Evolutionary conservation across 805 yeast genomes (phyloP), one percentile per base, ranked within the genome.

Genomic region (Trichomonascus vanleenenianus): DNA sequence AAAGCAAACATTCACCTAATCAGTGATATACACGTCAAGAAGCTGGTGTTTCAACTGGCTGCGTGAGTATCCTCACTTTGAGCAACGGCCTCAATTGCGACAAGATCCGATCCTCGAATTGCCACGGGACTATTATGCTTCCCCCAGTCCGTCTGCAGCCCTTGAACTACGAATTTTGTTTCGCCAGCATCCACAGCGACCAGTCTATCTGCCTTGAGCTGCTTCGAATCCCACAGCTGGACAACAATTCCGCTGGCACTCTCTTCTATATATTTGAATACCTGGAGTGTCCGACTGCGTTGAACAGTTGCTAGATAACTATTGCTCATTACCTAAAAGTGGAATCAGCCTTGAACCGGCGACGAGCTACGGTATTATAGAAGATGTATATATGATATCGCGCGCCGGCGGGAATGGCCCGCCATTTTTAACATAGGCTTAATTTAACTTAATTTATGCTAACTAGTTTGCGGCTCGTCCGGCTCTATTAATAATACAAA

Each of bases 111-210:
- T 14, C 48, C 48, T 35, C 58, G 37, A 9, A 55, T 18, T 5
- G 47, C 51, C 10, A 50, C 49, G 11, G 47, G 44, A 4, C 38
- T 30, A 3, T 27, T 18, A 10, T 44, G 37, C 4, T 10, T 39
- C 8, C 58, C 58, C 55, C 56, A 55, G 38, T 44, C 48, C 6
- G 58, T 55, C 8, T 34, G 37, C 25, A 54, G 41, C 9, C 48
- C 49, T 36, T 41, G 15, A 16, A 55, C 25, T 12, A 48, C 48
- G 35, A 51, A 42, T 39, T 54, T 53, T 22, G 52, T 27, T 34
- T 54, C 57, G 3, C 51, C 19, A 16, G 55, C 44, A 33, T 55
- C 58, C 11, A 50, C 54, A 8, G 53, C 55, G 2, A 44, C 33
- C 14, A 55, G 33, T 9, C 41, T 34, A 15, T 44, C 39, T 5